phyloP scores from a whole-genome alignment of 1,284 basidiomycete genomes.

The Sparassis latifolia region DNA sequence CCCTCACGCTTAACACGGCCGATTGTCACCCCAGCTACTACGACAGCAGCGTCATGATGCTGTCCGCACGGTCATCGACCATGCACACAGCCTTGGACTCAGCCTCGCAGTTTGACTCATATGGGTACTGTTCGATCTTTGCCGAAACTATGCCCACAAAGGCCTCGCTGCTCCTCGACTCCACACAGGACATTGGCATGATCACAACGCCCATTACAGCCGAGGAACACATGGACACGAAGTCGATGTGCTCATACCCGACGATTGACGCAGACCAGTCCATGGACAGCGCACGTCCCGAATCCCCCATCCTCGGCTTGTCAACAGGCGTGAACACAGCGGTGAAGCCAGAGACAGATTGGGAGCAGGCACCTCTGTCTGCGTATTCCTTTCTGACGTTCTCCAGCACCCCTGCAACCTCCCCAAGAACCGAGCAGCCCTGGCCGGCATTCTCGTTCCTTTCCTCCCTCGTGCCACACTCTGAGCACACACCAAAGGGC shows the following conservation, averaged over 20 bases:
- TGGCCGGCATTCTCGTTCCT: conserved; percentile 16
- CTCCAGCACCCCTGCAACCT: conserved; percentile 17
- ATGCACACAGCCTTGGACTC: conserved; percentile 69
- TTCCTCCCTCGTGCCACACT: conserved; percentile 9
- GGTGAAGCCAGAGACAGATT: conserved; percentile 13
- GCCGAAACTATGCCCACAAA: conserved; percentile 19
- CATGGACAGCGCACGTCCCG: conserved; percentile 15
- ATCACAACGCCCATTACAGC: conserved; percentile 20
- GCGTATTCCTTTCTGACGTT: conserved; percentile 23
- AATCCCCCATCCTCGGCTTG: conserved; percentile 22
- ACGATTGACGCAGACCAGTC: conserved; percentile 17
- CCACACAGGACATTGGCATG: conserved; percentile 20
- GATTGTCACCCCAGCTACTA: conserved; percentile 47
- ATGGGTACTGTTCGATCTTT: conserved; percentile 19
- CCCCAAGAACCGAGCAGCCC: conserved; percentile 10
- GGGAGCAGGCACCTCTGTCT: conserved; percentile 16
- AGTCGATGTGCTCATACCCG: conserved; percentile 17
- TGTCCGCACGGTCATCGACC: conserved; percentile 48
- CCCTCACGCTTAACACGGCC: conserved; percentile 56
- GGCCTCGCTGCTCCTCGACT: conserved; percentile 15
- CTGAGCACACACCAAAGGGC: background rate
- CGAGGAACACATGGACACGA: conserved; percentile 19
- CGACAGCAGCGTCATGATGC: conserved; percentile 36
- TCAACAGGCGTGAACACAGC: conserved; percentile 11
- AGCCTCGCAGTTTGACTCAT: conserved; percentile 14